Evolutionary conservation across 768 basidiomycete species (phyloP).

Genomic region (Russula griseocarnosa): DNA sequence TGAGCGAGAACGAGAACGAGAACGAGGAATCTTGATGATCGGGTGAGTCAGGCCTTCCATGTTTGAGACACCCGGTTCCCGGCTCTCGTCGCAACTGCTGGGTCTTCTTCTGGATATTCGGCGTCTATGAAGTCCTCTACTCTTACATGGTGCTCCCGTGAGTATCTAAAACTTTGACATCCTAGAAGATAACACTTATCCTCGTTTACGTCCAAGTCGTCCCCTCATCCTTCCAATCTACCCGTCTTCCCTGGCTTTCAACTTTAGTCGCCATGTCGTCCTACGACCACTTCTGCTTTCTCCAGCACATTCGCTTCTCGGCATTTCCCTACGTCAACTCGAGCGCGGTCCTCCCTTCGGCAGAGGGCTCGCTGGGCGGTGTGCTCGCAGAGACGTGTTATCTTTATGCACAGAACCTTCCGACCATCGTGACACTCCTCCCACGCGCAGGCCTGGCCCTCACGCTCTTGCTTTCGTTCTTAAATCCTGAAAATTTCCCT

Average conservation of each 20-base stretch:
- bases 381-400: conserved; percentile 80
- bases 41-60: no score
- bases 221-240: conserved; percentile 81
- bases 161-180: no score
- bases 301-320: conserved; percentile 70
- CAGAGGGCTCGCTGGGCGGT: conserved; percentile 38
- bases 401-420: conserved; percentile 79
- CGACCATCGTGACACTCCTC: conserved; percentile 72
- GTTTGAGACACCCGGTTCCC: no score
- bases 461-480: conserved; percentile 74
- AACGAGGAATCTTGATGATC: no score
- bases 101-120: no score
- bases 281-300: conserved; percentile 79
- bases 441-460: conserved; percentile 77
- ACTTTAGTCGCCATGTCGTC: conserved; percentile 71
- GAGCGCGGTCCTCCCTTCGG: conserved; percentile 31
- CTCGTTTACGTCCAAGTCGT: conserved; percentile 50
- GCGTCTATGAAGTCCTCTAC: no score
- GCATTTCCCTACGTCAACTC: conserved; percentile 55
- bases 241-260: conserved; percentile 53
- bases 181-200: no score
- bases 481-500: conserved; percentile 41
- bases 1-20: no score
- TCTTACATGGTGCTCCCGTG: no score
- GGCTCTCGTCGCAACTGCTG: no score